Evolutionary conservation across 1,139 yeast species (phyloP).

Genomic region (Trichomonascaceae sp.): DNA sequence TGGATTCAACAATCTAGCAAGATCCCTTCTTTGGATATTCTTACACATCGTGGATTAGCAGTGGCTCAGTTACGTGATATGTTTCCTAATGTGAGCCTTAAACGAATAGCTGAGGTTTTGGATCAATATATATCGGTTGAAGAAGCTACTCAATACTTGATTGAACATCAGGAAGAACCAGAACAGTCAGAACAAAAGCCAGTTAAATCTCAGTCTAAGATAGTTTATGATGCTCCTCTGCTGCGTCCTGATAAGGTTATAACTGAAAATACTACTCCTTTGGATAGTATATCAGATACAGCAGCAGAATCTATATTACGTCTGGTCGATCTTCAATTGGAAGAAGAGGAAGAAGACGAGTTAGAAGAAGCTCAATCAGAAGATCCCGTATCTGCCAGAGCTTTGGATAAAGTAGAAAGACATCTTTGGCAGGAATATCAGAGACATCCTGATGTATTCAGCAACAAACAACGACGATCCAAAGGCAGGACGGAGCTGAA

Average conservation of each 20-base stretch:
- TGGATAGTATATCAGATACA: conserved; percentile 31
- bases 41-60: conserved; percentile 9
- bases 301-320: conserved; percentile 60
- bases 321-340: conserved; percentile 48
- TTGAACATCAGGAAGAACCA: conserved; percentile 49
- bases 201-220: conserved; percentile 5
- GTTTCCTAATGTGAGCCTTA: conserved; percentile 23
- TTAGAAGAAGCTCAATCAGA: conserved; percentile 13
- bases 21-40: conserved; percentile 10
- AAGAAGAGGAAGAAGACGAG: conserved; percentile 75
- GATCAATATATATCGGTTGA: conserved; percentile 50
- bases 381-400: conserved; percentile 21
- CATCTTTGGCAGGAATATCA: conserved; percentile 54
- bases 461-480: conserved; percentile 46
- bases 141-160: conserved; percentile 48
- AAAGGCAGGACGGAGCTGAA: conserved; percentile 48
- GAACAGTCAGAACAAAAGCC: neutral
- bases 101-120: conserved; percentile 26
- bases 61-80: conserved; percentile 22
- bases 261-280: conserved; percentile 26
- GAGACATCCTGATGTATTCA: conserved; percentile 48
- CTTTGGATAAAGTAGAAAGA: conserved; percentile 41
- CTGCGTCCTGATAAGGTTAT: conserved; percentile 25
- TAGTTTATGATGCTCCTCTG: conserved; percentile 31
- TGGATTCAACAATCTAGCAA: conserved; percentile 6